Percentiles rank a stretch among this genome's conserved stretches.
These are phyloP conservation scores for Bauhinia variegata DNA, from an alignment of 306 rosid genomes.

Conservation along the genomic window DNA sequence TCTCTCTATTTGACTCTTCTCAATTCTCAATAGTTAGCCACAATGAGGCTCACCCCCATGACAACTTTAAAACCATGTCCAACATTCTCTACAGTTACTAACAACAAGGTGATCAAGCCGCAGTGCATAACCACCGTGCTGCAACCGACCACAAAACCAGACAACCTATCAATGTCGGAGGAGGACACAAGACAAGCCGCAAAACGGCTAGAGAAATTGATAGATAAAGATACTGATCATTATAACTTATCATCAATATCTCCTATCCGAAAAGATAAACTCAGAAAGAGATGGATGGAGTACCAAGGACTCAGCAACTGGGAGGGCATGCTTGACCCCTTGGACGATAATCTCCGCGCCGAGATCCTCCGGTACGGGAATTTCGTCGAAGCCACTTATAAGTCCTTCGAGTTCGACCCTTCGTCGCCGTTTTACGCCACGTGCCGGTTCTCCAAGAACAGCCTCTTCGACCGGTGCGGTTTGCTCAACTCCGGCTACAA, in stretches of 20 bases:
- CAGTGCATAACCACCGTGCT: slow-evolving; percentile 40
- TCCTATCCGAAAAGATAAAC: neutral
- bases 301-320: slow-evolving; percentile 77
- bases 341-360: slow-evolving; percentile 64
- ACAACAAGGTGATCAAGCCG: slow-evolving; percentile 6
- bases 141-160: slow-evolving; percentile 22
- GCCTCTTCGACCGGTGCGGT: slow-evolving; percentile 44
- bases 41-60: slow-evolving; percentile 39
- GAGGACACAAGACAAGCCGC: neutral
- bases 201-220: slow-evolving; percentile 22
- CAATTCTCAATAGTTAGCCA: neutral
- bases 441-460: slow-evolving; percentile 51
- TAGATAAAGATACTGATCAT: slow-evolving; percentile 15
- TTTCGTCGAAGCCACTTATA: slow-evolving; percentile 74
- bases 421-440: slow-evolving; percentile 61
- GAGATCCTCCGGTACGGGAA: slow-evolving; percentile 87
- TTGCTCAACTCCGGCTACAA: slow-evolving; percentile 62
- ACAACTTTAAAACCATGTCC: slow-evolving; percentile 30
- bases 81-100: neutral
- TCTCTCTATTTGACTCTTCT: too few species aligned
- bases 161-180: neutral
- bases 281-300: slow-evolving; percentile 70
- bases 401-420: slow-evolving; percentile 71
- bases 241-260: neutral
- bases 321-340: slow-evolving; percentile 81